These are phyloP conservation scores for Diophrys sp. DNA, from an alignment of 73 alveolate species.

Conservation along the genomic window DNA sequence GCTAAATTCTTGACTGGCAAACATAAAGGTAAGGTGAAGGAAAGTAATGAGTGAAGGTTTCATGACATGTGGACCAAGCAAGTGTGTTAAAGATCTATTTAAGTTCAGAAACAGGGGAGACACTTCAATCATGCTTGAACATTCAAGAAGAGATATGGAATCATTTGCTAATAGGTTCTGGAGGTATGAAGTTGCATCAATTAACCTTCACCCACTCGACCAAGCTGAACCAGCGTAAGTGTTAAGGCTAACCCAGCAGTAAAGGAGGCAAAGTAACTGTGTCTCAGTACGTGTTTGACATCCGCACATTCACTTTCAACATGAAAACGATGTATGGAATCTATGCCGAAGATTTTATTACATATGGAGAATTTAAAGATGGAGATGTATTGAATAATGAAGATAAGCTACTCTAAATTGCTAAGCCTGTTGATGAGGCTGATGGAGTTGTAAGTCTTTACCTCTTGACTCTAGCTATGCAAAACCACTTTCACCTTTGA, in stretches of 20 bases:
- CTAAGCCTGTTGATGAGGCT: conserved; percentile 15
- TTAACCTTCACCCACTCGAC: conserved; percentile 44
- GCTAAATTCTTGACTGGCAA: conserved; percentile 56
- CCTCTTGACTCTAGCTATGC: conserved; percentile 24
- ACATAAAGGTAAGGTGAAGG: conserved; percentile 22
- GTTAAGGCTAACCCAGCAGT: neutral
- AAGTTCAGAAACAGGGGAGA: conserved; percentile 21
- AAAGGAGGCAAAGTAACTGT: conserved; percentile 61
- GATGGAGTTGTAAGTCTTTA: conserved; percentile 5
- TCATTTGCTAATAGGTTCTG: conserved; percentile 23
- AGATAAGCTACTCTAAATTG: conserved; percentile 30
- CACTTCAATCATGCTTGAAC: conserved; percentile 22
- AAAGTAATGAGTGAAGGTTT: neutral
- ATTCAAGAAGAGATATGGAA: conserved; percentile 59
- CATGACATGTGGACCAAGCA: conserved; percentile 14
- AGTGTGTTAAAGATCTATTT: conserved; percentile 42
- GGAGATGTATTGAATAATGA: conserved; percentile 43
- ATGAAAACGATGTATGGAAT: conserved; percentile 42
- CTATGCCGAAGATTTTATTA: conserved; percentile 54
- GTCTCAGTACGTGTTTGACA: conserved; percentile 19
- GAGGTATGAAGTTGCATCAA: conserved; percentile 29
- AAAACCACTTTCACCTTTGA: neutral
- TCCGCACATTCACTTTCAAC: conserved; percentile 44
- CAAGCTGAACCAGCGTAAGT: conserved; percentile 34
- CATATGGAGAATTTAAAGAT: conserved; percentile 46